These are phyloP conservation scores for Cystofilobasidium ferigula DNA, from an alignment of 768 basidiomycete species.

Conservation along the genomic window DNA sequence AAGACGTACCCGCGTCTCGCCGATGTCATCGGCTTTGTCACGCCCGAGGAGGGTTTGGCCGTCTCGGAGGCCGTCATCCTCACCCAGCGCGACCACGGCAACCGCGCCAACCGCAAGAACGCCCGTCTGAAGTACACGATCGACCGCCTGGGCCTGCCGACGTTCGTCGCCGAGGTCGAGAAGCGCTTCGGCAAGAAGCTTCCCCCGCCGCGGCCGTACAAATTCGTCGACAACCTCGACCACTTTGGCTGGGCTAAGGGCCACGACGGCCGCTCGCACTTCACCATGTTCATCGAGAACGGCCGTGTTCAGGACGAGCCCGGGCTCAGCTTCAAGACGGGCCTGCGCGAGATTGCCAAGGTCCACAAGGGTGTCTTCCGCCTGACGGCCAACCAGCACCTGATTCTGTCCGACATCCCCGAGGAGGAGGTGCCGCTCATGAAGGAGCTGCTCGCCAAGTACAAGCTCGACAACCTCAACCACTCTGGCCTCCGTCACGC, in stretches of 20 bases:
- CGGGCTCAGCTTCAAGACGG: slow-evolving; percentile 80
- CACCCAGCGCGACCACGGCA: slow-evolving; percentile 88
- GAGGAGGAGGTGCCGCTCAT: slow-evolving; percentile 62
- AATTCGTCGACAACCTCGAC: slow-evolving; percentile 81
- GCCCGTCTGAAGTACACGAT: slow-evolving; percentile 87
- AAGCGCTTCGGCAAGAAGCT: slow-evolving; percentile 69
- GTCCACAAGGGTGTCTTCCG: slow-evolving; percentile 89
- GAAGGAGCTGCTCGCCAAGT: slow-evolving; percentile 65
- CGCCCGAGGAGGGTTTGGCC: slow-evolving; percentile 65
- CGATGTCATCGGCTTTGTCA: slow-evolving; percentile 85
- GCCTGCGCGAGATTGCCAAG: slow-evolving; percentile 81
- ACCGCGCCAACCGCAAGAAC: slow-evolving; percentile 59
- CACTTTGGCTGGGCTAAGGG: slow-evolving; percentile 88
- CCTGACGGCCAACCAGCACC: slow-evolving; percentile 88
- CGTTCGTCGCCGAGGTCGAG: slow-evolving; percentile 83
- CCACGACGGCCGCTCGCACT: slow-evolving; percentile 77
- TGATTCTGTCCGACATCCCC: slow-evolving; percentile 72
- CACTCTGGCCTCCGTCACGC: slow-evolving; percentile 70
- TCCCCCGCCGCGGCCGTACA: slow-evolving; percentile 59
- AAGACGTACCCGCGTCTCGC: slow-evolving; percentile 91
- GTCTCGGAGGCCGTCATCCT: slow-evolving; percentile 91
- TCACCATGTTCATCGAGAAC: slow-evolving; percentile 91
- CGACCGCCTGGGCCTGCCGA: slow-evolving; percentile 81
- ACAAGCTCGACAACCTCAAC: slow-evolving; percentile 77
- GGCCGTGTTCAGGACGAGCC: slow-evolving; percentile 94